Evolutionary conservation across 495 filamentous ascomycete genomes (phyloP).

Genomic region (Podospora didyma): DNA sequence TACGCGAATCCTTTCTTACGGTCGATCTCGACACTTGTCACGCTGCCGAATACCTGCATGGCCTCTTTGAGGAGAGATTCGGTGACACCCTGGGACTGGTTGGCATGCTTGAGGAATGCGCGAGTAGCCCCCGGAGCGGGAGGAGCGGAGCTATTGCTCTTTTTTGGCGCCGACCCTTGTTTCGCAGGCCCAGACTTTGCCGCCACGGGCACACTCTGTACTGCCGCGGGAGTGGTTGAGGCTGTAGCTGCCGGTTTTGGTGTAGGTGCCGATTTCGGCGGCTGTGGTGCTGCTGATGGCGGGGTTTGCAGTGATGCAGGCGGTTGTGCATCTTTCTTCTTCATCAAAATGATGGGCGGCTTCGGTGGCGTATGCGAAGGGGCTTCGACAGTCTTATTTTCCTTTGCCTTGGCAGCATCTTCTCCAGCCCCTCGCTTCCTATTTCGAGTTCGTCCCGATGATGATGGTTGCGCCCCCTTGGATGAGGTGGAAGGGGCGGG

Average conservation of each 20-base stretch:
- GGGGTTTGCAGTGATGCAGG: constrained; percentile 14
- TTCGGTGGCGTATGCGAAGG: constrained; percentile 16
- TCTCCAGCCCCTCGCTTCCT: constrained; percentile 26
- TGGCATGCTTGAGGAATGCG: constrained; percentile 92
- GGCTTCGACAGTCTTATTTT: constrained; percentile 11
- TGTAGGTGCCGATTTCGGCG: constrained; percentile 14
- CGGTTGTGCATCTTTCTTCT: constrained; percentile 27
- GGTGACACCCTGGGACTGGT: constrained; percentile 85
- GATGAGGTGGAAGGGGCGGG: constrained; percentile 7
- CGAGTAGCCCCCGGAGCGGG: constrained; percentile 59
- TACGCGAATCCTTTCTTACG: constrained; percentile 92
- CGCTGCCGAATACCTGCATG: constrained; percentile 63
- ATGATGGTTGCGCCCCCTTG: constrained; percentile 20
- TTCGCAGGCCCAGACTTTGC: constrained; percentile 32
- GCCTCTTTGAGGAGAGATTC: constrained; percentile 70
- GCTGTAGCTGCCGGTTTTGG: background rate
- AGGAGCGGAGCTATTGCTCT: constrained; percentile 23
- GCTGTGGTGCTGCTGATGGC: constrained; percentile 19
- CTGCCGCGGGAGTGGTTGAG: constrained; percentile 5
- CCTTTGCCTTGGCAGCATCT: constrained; percentile 17
- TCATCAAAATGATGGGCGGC: constrained; percentile 36
- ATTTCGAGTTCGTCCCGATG: constrained; percentile 22
- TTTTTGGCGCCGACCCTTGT: constrained; percentile 8
- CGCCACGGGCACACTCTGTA: constrained; percentile 28
- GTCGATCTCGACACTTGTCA: constrained; percentile 81